Conservation (phyloP, 139 green algal species). For the Chlorella sp. region DNA sequence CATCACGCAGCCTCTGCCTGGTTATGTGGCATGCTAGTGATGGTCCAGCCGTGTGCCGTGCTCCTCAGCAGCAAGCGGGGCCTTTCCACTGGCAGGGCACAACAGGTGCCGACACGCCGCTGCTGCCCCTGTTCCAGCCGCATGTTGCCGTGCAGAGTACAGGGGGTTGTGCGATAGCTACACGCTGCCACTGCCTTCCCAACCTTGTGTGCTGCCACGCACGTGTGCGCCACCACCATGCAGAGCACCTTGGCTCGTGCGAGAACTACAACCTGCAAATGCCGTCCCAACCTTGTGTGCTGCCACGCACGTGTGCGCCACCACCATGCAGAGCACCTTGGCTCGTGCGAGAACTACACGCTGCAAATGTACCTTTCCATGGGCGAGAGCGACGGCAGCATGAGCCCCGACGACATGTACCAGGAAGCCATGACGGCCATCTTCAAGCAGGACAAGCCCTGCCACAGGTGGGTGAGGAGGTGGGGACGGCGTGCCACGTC, state of each 20-base stretch:
- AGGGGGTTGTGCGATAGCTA: not conserved
- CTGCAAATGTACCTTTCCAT: conserved; percentile 45
- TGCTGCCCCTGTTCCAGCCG: not conserved
- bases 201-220: too few relatives aligned
- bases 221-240: too few relatives aligned
- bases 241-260: not conserved
- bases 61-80: too few relatives aligned
- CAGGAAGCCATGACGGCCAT: conserved; percentile 35
- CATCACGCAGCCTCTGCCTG: too few relatives aligned
- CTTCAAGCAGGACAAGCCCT: conserved; percentile 34
- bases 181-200: not conserved
- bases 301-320: too few relatives aligned
- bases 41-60: too few relatives aligned
- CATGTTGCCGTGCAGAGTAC: not conserved
- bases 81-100: too few relatives aligned
- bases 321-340: conserved; percentile 43
- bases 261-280: not conserved
- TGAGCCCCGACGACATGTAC: conserved; percentile 34
- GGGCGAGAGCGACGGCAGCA: conserved; percentile 35
- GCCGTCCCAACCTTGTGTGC: too few relatives aligned
- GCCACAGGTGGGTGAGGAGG: too few relatives aligned
- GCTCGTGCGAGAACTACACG: conserved; percentile 29
- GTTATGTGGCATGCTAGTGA: too few relatives aligned
- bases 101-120: too few relatives aligned
- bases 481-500: too few relatives aligned